phyloP scores from a whole-genome alignment of 2,329 filamentous ascomycete genomes.

The Microcyclospora tardicrescens region DNA sequence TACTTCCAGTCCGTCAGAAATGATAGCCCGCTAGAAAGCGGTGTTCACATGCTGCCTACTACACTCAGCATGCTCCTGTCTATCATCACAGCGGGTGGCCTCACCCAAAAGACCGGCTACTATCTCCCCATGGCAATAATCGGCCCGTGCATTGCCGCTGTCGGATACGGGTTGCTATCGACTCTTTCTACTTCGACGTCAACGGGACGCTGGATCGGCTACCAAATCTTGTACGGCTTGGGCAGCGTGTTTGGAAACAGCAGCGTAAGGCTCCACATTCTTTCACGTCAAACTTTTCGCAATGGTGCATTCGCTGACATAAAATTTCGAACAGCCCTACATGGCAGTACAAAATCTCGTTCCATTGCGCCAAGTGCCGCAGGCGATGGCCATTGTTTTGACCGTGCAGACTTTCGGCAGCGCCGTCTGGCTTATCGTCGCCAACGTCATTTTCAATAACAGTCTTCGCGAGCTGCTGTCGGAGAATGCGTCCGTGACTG shows the following conservation, averaged over 20 bases:
- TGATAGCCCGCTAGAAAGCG: slow-evolving; percentile 25
- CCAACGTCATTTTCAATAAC: slow-evolving; percentile 22
- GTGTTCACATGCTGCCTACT: slow-evolving; percentile 26
- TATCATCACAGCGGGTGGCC: slow-evolving; percentile 6
- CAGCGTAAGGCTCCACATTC: too few species aligned
- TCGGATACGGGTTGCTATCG: slow-evolving; percentile 12
- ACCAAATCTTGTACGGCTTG: slow-evolving; percentile 37
- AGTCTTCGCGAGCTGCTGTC: slow-evolving; percentile 23
- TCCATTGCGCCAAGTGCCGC: slow-evolving; percentile 11
- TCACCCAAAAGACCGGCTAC: slow-evolving; percentile 5
- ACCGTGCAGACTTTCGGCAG: slow-evolving; percentile 22
- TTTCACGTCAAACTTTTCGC: too few species aligned
- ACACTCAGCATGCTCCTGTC: slow-evolving; percentile 18
- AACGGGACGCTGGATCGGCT: slow-evolving; percentile 40
- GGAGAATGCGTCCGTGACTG: slow-evolving; percentile 18
- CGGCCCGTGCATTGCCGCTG: slow-evolving; percentile 6
- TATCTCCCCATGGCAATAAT: slow-evolving; percentile 10
- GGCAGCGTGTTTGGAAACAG: slow-evolving; percentile 35
- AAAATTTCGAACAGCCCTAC: slow-evolving; percentile 10
- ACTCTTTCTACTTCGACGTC: slow-evolving; percentile 28
- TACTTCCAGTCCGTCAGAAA: slow-evolving; percentile 31
- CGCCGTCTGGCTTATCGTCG: slow-evolving; percentile 19
- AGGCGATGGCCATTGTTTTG: slow-evolving; percentile 19
- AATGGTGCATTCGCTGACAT: neutral
- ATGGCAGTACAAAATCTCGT: slow-evolving; percentile 19